Evolutionary conservation across 768 basidiomycete genomes (phyloP), one percentile per base, ranked within the genome.

Genomic region (Steccherinum ochraceum): DNA sequence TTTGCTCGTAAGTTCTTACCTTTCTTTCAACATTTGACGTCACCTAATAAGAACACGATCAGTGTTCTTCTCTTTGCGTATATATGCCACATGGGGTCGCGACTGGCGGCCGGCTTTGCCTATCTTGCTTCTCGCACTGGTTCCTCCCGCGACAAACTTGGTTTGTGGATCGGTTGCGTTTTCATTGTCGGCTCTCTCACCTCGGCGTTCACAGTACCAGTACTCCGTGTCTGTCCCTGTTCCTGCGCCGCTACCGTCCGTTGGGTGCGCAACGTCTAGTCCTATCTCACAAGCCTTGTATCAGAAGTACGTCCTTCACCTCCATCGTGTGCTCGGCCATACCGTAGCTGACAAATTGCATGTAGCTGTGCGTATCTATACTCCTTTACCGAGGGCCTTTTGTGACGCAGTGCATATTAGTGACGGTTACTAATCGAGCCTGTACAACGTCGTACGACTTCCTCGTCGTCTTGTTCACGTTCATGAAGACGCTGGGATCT

Each of bases 61-160:
- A 60, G 58, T 49, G 5, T 60, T 60, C 42, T 46, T 49, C 5
- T 45, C 56, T 1, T 45, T 60, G 5, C 45, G 58, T 12, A 52
- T 60, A 2, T 60, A 60, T 40, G 58, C 58, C 12, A 55, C 45
- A 1, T 60, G 58, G 58, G 44, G 45, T 12, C 45, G 53, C 41
- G 51, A 57, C 40, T 60, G 56, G 56, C 52, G 49, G 25, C 51
- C 52, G 10, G 53, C 58, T 12, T 47, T 57, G 3, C 54, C 53
- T 2, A 48, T 60, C 3, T 39, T 60, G 3, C 18, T 55, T 3
- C 51, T 60, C n/a, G 48, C 54, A 10, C 35, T 60, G 2, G 52
- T 57, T n/a, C 46, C 55, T 1, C 56, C 56, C 1, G 42, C 26
- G 1, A 24, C 47, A 2, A 44, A 55, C n/a, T 25, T 60, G 40